Conservation (phyloP, 2,329 filamentous ascomycete genomes). For the Hypocreales sp. region DNA sequence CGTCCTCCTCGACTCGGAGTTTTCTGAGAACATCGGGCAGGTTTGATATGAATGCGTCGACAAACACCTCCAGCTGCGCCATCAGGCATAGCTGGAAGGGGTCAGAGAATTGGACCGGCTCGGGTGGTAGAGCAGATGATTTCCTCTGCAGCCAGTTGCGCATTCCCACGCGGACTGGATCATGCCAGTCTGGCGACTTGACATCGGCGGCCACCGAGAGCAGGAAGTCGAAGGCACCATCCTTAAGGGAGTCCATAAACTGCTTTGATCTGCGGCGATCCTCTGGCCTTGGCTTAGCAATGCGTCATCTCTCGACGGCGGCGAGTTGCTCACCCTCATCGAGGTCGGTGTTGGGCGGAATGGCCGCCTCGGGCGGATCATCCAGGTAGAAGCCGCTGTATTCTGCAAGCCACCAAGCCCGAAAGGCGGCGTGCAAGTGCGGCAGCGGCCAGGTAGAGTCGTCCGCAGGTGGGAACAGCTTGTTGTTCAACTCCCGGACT, state of each 20-base stretch:
- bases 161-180: slow-evolving; percentile 70
- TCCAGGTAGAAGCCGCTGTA: slow-evolving; percentile 85
- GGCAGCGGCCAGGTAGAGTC: slow-evolving; percentile 56
- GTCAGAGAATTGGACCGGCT: slow-evolving; percentile 52
- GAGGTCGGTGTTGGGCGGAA: slow-evolving; percentile 45
- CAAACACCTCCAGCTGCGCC: slow-evolving; percentile 71
- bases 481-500: slow-evolving; percentile 53
- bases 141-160: slow-evolving; percentile 73
- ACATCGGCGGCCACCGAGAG: slow-evolving; percentile 73
- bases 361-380: slow-evolving; percentile 41
- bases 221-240: slow-evolving; percentile 86
- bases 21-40: slow-evolving; percentile 83
- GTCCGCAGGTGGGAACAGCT: slow-evolving; percentile 51
- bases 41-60: slow-evolving; percentile 88
- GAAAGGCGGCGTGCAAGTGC: slow-evolving; percentile 64
- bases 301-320: not conserved
- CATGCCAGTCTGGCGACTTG: slow-evolving; percentile 69
- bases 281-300: slow-evolving; percentile 29
- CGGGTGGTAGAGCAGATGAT: slow-evolving; percentile 50
- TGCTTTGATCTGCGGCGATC: slow-evolving; percentile 54
- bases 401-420: slow-evolving; percentile 80
- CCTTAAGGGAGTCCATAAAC: slow-evolving; percentile 65
- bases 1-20: slow-evolving; percentile 77
- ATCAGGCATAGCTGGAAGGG: slow-evolving; percentile 62
- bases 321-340: slow-evolving; percentile 29